These are phyloP conservation scores for Dactylellina parvicollis DNA, from an alignment of 2,329 filamentous ascomycete genomes.

Conservation along the genomic window DNA sequence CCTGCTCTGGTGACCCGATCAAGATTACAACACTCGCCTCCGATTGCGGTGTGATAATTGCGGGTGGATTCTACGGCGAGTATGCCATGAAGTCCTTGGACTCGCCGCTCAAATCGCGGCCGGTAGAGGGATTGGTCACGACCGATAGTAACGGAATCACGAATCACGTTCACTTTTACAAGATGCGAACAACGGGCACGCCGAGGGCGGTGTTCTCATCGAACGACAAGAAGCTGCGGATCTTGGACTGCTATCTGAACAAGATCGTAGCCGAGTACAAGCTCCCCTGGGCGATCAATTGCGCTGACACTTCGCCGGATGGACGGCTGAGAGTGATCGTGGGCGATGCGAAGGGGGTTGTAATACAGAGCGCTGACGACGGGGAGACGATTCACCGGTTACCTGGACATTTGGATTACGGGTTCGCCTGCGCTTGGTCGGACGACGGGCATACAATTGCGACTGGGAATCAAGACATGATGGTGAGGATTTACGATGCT, in stretches of 20 bases:
- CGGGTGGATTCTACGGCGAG: conserved; percentile 62
- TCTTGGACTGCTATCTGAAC: conserved; percentile 70
- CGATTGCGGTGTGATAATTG: conserved; percentile 60
- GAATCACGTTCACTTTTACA: conserved; percentile 72
- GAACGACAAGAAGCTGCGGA: conserved; percentile 70
- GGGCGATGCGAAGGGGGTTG: conserved; percentile 73
- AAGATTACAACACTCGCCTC: conserved; percentile 60
- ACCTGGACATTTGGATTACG: conserved; percentile 73
- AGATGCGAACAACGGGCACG: conserved; percentile 65
- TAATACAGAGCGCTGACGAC: conserved; percentile 76
- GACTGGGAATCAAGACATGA: conserved; percentile 79
- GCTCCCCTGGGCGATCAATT: conserved; percentile 75
- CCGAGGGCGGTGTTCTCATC: conserved; percentile 71
- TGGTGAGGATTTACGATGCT: conserved; percentile 79
- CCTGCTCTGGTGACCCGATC: conserved; percentile 53
- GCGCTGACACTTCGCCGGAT: conserved; percentile 76
- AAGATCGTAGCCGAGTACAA: conserved; percentile 68
- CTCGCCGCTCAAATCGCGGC: conserved; percentile 57
- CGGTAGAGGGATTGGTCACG: conserved; percentile 62
- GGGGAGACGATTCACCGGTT: conserved; percentile 69
- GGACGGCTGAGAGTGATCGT: conserved; percentile 76
- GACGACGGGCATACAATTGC: conserved; percentile 79
- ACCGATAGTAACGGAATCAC: conserved; percentile 70
- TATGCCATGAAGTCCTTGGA: conserved; percentile 61
- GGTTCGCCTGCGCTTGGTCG: conserved; percentile 82